Base-by-base conservation (phyloP, 1,284 basidiomycete genomes). In the Pseudozyma hubeiensis region DNA sequence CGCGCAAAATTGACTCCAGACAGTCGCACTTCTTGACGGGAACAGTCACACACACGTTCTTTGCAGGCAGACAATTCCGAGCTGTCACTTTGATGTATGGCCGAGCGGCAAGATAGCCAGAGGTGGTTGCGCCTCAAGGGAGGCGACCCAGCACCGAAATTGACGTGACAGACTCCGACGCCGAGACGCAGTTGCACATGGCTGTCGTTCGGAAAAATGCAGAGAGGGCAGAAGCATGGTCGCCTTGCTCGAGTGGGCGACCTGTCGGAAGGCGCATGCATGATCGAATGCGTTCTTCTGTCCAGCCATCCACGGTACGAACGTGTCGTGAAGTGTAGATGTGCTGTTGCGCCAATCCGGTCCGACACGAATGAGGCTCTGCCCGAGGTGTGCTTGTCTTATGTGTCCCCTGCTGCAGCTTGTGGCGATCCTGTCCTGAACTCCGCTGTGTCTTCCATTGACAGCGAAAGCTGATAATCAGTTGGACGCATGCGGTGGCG, bases 111-210 rank as follows among this genome's bases (percentile, higher is more conserved):
- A 24, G 24, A 24, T 24, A 24, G 24, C 24, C 24, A 24, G 24
- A 24, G 24, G 24, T 24, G 24, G 24, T n/a, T 49, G 33, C 13
- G 48, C 33, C 17, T 11, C 24, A 37, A 56, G 31, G 1, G 17
- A 10, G 29, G 57, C 35, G 35, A 33, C 29, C 13, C n/a, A 33
- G 46, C 31, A 19, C 24, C 10, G n/a, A 24, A 16, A 13, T 33
- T 53, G 17, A 37, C n/a, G 50, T 19, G 37, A 33, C 35, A 55
- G 30, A 49, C 52, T 62, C 60, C 60, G 60, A 62, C 53, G 47
- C 60, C 60, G 60, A 62, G 60, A 62, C 51, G 60, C 60, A 62
- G 60, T 48, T 19, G 9, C 53, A 55, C 52, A 55, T 55, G 53
- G 41, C 24, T 10, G 1, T 13, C 16, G 10, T 10, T 16, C n/a